Percentiles rank a stretch among this genome's conserved stretches.
These are phyloP conservation scores for Parathielavia hyrcaniae DNA, from an alignment of 495 filamentous ascomycete species.

Conservation along the genomic window DNA sequence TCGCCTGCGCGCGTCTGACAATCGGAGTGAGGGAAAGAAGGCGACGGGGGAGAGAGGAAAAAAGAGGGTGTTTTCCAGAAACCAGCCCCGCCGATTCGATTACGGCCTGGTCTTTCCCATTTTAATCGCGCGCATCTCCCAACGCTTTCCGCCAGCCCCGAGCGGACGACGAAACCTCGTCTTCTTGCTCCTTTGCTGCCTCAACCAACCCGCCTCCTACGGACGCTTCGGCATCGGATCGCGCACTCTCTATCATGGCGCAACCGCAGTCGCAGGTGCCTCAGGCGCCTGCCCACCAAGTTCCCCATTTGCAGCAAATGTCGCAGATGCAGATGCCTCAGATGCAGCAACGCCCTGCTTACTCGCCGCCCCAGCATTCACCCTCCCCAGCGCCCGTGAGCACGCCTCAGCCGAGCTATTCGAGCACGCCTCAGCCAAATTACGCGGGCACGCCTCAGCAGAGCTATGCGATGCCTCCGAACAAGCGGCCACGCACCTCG, in stretches of 20 bases:
- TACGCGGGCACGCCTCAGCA: slow-evolving; percentile 25
- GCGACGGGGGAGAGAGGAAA: not conserved
- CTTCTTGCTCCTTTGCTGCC: not conserved
- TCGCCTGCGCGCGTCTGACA: slow-evolving; percentile 22
- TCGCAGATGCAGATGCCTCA: slow-evolving; percentile 40
- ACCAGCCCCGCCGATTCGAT: not conserved
- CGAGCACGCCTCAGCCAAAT: slow-evolving; percentile 21
- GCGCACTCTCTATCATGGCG: slow-evolving; percentile 47
- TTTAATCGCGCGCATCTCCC: not conserved
- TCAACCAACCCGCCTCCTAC: not conserved
- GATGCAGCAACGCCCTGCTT: slow-evolving; percentile 20
- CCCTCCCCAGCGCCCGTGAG: slow-evolving; percentile 27
- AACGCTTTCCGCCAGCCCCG: not conserved
- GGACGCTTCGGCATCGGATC: not conserved
- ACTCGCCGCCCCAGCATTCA: slow-evolving; percentile 36
- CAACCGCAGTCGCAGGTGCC: slow-evolving; percentile 54
- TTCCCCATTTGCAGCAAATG: slow-evolving; percentile 35
- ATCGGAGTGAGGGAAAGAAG: not conserved
- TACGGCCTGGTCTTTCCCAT: not conserved
- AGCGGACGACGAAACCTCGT: not conserved
- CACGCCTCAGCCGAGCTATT: slow-evolving; percentile 23
- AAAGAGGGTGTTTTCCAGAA: not conserved
- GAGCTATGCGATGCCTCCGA: slow-evolving; percentile 44
- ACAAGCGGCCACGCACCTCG: slow-evolving; percentile 64
- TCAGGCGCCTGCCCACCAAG: slow-evolving; percentile 12